Percentiles rank a stretch among this genome's conserved stretches.
These are phyloP conservation scores for Bauhinia variegata DNA, from an alignment of 306 rosid genomes.

Conservation along the genomic window DNA sequence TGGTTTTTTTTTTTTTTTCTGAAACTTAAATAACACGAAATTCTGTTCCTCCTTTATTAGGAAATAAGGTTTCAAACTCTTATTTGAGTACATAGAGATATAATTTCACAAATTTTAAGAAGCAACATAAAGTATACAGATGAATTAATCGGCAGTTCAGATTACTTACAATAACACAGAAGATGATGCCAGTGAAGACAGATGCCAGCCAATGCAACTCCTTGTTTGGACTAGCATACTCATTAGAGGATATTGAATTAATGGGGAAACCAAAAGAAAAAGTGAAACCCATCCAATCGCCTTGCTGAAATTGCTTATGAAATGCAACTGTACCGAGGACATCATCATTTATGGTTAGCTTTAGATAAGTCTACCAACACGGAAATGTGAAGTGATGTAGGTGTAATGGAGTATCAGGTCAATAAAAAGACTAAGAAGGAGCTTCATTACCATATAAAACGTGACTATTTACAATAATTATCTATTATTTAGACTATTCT, in stretches of 20 bases:
- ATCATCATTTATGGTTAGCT: conserved; percentile 1
- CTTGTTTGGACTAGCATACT: conserved; percentile 45
- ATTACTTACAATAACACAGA: conserved; percentile 71
- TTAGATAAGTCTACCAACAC: conserved; percentile 13
- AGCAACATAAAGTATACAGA: conserved; percentile 13
- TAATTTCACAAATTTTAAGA: conserved; percentile 1
- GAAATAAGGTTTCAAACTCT: not conserved
- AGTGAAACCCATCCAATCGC: conserved; percentile 50
- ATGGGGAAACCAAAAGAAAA: conserved; percentile 35
- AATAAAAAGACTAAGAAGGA: conserved; percentile 1
- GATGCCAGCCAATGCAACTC: conserved; percentile 67
- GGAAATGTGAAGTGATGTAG: no score
- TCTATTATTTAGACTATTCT: conserved; percentile 5
- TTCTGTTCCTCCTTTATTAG: conserved; percentile 25
- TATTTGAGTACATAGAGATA: conserved; percentile 2
- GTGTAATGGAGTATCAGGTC: conserved; percentile 1
- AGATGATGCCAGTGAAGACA: conserved; percentile 61
- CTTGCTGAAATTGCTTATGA: conserved; percentile 28
- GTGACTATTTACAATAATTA: not conserved
- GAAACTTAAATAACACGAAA: no score
- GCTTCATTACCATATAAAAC: conserved; percentile 7
- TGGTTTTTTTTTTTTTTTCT: no score
- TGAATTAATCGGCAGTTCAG: conserved; percentile 22
- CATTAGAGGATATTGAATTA: conserved; percentile 42
- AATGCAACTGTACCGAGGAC: conserved; percentile 40